Percentiles rank a stretch among this genome's conserved stretches.
Evolutionary conservation across 2,329 filamentous ascomycete species (phyloP).

Genomic region (Purpureocillium lavendulum): DNA sequence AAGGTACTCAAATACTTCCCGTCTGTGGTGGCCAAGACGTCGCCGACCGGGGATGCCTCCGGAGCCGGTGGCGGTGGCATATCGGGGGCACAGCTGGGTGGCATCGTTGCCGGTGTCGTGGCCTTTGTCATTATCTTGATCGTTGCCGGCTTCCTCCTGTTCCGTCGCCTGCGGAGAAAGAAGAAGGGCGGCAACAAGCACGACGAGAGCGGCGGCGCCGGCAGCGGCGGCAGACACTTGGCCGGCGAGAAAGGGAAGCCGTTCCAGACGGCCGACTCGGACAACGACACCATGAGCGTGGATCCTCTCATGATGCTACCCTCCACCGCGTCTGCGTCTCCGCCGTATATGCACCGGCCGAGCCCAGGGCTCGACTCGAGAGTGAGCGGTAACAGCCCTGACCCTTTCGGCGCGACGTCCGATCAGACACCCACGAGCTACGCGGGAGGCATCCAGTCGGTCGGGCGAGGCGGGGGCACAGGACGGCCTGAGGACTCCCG

Average conservation of each 20-base stretch:
- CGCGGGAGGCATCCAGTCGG: not conserved
- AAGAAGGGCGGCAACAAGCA: not conserved
- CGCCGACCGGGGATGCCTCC: constrained; percentile 8
- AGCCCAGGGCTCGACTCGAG: not conserved
- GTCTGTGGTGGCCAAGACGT: constrained; percentile 30
- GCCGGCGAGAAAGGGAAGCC: constrained; percentile 12
- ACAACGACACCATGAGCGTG: constrained; percentile 32
- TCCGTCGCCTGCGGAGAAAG: constrained; percentile 30
- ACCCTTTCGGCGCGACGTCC: not conserved
- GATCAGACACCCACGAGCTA: not conserved
- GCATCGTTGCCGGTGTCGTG: constrained; percentile 44
- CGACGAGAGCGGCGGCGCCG: no score
- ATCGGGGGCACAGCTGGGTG: constrained; percentile 35
- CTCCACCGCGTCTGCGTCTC: constrained; percentile 12
- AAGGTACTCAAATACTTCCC: constrained; percentile 35
- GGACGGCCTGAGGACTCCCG: not conserved
- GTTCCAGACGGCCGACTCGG: constrained; percentile 31
- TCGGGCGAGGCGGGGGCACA: not conserved
- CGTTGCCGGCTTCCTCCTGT: constrained; percentile 36
- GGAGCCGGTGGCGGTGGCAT: constrained; percentile 23
- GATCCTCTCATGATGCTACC: constrained; percentile 26
- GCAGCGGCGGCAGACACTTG: no score
- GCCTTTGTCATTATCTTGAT: constrained; percentile 39
- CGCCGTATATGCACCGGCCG: constrained; percentile 1
- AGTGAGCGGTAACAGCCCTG: no score